Conservation (phyloP, 2,329 filamentous ascomycete species). For the Sclerotinia minor region DNA sequence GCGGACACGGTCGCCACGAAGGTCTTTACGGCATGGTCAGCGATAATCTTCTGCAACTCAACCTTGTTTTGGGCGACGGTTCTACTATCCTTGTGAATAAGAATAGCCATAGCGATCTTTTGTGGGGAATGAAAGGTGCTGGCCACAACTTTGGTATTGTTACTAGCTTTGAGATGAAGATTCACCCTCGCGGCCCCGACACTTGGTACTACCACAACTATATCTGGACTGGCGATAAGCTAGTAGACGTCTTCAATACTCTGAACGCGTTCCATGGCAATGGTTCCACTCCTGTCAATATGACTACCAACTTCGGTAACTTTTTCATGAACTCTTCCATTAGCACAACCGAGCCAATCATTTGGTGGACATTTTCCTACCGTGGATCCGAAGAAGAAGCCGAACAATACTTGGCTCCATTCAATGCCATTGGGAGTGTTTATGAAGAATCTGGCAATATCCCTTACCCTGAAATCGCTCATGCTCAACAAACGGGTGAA, state of each 20-base stretch:
- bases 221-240: not conserved
- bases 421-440: no score
- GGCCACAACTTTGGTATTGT: conserved; percentile 44
- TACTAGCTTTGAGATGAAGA: conserved; percentile 38
- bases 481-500: no score
- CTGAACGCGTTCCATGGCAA: not conserved
- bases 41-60: conserved; percentile 48
- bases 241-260: not conserved
- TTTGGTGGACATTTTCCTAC: no score
- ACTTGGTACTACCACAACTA: not conserved
- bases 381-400: no score
- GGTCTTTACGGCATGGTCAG: conserved; percentile 46
- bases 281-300: no score
- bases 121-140: conserved; percentile 42
- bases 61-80: conserved; percentile 50
- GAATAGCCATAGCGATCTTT: conserved; percentile 38
- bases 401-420: no score
- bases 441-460: no score
- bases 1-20: conserved; percentile 46
- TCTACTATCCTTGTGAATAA: conserved; percentile 43
- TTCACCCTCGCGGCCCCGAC: not conserved
- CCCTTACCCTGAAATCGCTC: no score
- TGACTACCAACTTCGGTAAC: no score
- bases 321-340: no score
- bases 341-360: no score